These are phyloP conservation scores for Candolleomyces aberdarensis DNA, from an alignment of 768 basidiomycete species.

Conservation along the genomic window DNA sequence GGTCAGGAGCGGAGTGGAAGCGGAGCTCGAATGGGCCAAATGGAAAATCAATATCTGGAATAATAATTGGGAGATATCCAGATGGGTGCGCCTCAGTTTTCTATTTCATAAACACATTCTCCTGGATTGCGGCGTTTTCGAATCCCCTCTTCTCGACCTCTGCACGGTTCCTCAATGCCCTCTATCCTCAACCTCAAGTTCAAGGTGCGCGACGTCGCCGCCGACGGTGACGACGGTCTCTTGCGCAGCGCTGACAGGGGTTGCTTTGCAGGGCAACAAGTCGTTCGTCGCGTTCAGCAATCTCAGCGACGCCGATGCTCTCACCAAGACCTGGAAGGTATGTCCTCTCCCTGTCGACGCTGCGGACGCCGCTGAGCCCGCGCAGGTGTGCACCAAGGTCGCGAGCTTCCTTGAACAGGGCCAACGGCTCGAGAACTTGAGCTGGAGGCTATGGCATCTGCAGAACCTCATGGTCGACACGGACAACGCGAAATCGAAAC, in stretches of 20 bases:
- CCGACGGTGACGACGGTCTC: constrained; percentile 5
- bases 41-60: no score
- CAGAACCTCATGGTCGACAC: constrained; percentile 90
- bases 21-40: no score
- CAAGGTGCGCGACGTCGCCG: constrained; percentile 44
- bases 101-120: background rate
- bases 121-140: background rate
- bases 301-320: constrained; percentile 76
- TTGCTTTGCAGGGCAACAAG: constrained; percentile 74
- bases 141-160: constrained; percentile 6
- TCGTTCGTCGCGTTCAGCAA: constrained; percentile 93
- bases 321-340: constrained; percentile 92
- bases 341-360: constrained; percentile 14
- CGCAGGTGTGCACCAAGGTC: constrained; percentile 85
- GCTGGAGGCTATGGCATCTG: constrained; percentile 90
- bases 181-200: constrained; percentile 85
- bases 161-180: constrained; percentile 49
- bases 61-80: no score
- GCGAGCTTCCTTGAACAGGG: constrained; percentile 90
- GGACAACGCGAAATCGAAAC: constrained; percentile 85
- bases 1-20: no score
- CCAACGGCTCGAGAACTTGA: constrained; percentile 87
- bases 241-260: constrained; percentile 11
- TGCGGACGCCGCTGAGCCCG: background rate
- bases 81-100: background rate